These are phyloP conservation scores for Magnusiomyces fungicola DNA, from an alignment of 1,139 yeast genomes.

Conservation along the genomic window DNA sequence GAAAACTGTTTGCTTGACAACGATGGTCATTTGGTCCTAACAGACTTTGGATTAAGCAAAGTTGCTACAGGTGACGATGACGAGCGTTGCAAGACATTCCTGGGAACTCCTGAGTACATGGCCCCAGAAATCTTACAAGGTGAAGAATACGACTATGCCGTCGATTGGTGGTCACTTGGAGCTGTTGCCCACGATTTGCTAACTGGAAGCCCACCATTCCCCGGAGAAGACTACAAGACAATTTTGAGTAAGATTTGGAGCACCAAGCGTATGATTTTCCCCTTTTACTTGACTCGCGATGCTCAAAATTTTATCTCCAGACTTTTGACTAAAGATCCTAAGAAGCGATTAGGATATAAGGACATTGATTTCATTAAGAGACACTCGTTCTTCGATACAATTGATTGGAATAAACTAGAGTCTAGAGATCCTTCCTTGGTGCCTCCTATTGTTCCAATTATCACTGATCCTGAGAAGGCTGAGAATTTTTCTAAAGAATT, in stretches of 20 bases:
- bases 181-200: constrained; percentile 81
- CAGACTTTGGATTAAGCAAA: constrained; percentile 89
- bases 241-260: constrained; percentile 77
- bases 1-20: constrained; percentile 83
- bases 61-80: constrained; percentile 46
- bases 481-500: constrained; percentile 88
- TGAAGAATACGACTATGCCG: constrained; percentile 74
- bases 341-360: constrained; percentile 54
- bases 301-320: constrained; percentile 77
- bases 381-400: constrained; percentile 72
- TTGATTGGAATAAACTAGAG: constrained; percentile 65
- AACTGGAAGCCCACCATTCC: constrained; percentile 91
- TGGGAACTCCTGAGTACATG: constrained; percentile 94
- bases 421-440: constrained; percentile 38
- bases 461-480: constrained; percentile 80
- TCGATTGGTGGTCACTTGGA: constrained; percentile 98
- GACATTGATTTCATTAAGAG: constrained; percentile 61
- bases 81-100: constrained; percentile 58
- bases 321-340: constrained; percentile 65
- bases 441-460: constrained; percentile 87
- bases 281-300: constrained; percentile 73
- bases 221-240: constrained; percentile 78
- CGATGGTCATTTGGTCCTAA: constrained; percentile 72
- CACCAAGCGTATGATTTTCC: constrained; percentile 60
- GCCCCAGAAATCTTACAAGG: constrained; percentile 92